These are phyloP conservation scores for Lecanicillium sp. DNA, from an alignment of 2,329 filamentous ascomycete species.

Conservation along the genomic window DNA sequence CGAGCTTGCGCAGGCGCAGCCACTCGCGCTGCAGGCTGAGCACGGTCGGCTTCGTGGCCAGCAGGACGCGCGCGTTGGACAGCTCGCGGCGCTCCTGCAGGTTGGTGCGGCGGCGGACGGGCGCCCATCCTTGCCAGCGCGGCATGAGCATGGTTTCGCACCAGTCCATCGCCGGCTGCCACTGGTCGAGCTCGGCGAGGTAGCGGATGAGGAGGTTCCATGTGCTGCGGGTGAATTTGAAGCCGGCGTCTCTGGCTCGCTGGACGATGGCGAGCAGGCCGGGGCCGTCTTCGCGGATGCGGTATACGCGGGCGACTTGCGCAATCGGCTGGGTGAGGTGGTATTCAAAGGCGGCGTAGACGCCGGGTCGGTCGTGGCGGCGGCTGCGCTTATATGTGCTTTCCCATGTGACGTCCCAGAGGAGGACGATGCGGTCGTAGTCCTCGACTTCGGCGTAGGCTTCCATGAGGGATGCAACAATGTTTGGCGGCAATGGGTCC, in stretches of 20 bases:
- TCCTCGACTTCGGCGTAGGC: conserved; percentile 51
- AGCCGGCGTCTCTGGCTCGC: conserved; percentile 57
- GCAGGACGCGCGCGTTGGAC: conserved; percentile 25
- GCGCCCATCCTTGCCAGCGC: conserved; percentile 66
- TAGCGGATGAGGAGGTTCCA: conserved; percentile 73
- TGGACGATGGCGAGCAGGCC: conserved; percentile 44
- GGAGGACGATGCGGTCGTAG: conserved; percentile 52
- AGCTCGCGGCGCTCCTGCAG: conserved; percentile 16
- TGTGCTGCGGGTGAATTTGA: conserved; percentile 64
- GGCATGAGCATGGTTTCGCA: conserved; percentile 76
- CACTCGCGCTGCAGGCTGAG: conserved; percentile 42
- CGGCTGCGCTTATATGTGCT: conserved; percentile 34
- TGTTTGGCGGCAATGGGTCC: conserved; percentile 38
- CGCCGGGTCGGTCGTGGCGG: conserved; percentile 13
- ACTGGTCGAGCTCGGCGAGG: conserved; percentile 52
- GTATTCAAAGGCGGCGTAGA: conserved; percentile 44
- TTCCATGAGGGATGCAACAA: conserved; percentile 62
- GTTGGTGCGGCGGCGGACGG: conserved; percentile 18
- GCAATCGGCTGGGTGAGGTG: conserved; percentile 42
- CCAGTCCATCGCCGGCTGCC: conserved; percentile 60
- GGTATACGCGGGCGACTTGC: conserved; percentile 39
- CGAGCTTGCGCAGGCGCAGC: conserved; percentile 38
- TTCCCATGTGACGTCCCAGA: conserved; percentile 57
- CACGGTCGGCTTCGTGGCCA: conserved; percentile 31
- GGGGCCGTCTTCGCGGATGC: conserved; percentile 30